A percentile compares a stretch with the other conserved stretches of the same genome.
These are phyloP conservation scores for Penicillium sp. DNA, from an alignment of 2,329 filamentous ascomycete species.

Conservation along the genomic window DNA sequence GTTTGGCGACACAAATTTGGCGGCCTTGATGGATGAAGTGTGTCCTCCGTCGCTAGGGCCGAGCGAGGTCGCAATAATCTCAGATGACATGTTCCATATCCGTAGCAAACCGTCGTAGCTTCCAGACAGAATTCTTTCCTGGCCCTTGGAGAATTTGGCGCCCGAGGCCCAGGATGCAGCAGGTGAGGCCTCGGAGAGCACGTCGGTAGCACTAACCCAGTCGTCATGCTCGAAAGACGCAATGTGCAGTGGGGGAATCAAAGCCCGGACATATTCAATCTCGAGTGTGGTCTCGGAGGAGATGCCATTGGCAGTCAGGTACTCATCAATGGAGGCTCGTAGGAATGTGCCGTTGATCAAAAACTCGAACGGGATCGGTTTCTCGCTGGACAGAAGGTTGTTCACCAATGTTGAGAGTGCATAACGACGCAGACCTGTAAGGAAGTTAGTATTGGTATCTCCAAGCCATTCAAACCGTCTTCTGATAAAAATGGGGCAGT, in stretches of 20 bases:
- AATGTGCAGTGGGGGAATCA: constrained; percentile 85
- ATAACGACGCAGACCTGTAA: constrained; percentile 55
- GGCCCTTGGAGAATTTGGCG: constrained; percentile 50
- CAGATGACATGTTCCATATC: constrained; percentile 87
- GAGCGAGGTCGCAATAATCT: constrained; percentile 74
- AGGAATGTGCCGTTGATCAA: constrained; percentile 92
- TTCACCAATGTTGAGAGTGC: constrained; percentile 65
- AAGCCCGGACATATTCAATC: constrained; percentile 88
- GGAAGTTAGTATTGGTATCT: constrained; percentile 11
- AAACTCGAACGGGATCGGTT: constrained; percentile 71
- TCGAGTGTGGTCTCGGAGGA: constrained; percentile 84
- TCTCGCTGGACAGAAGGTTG: constrained; percentile 56
- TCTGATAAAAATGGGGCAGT: neutral
- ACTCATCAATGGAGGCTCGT: constrained; percentile 84
- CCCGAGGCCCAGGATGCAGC: constrained; percentile 58
- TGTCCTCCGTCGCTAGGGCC: constrained; percentile 69
- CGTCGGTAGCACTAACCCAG: constrained; percentile 87
- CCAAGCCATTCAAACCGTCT: neutral
- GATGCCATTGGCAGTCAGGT: constrained; percentile 80
- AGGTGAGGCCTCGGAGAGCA: constrained; percentile 67
- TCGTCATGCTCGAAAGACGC: constrained; percentile 96
- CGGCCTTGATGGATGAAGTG: constrained; percentile 74
- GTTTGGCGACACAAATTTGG: constrained; percentile 74
- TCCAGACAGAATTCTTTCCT: constrained; percentile 79
- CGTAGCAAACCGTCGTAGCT: constrained; percentile 88